These are phyloP conservation scores for Arachis hypogaea DNA, from an alignment of 306 rosid species.

Conservation along the genomic window DNA sequence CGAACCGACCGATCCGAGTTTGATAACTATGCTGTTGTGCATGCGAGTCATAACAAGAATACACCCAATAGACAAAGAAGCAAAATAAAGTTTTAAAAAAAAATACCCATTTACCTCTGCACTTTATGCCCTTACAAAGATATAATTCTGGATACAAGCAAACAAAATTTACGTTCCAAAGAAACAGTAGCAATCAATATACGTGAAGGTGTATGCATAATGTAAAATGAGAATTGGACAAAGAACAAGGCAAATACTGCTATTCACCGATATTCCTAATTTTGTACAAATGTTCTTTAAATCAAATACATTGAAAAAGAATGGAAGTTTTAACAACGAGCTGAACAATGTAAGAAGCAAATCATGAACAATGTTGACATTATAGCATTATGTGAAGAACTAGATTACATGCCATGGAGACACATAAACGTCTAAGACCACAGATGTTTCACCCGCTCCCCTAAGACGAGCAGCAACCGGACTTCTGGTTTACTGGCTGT, in stretches of 20 bases:
- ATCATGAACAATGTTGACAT: conserved; percentile 55
- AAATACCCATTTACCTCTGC: conserved; percentile 9
- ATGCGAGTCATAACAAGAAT: too few species aligned
- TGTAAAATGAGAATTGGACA: conserved; percentile 27
- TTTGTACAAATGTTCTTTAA: conserved; percentile 79
- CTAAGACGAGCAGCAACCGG: conserved; percentile 97
- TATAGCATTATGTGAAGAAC: conserved; percentile 48
- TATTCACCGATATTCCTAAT: conserved; percentile 84
- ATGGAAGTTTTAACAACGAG: conserved; percentile 69
- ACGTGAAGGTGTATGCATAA: conserved; percentile 8
- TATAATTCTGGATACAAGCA: conserved; percentile 2
- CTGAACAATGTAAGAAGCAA: conserved; percentile 51
- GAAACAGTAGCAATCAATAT: not conserved
- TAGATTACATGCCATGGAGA: conserved; percentile 64
- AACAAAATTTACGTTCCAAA: conserved; percentile 11
- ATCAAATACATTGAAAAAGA: conserved; percentile 91
- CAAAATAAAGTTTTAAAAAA: not conserved
- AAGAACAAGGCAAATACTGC: conserved; percentile 69
- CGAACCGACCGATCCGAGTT: too few species aligned
- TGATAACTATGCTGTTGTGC: too few species aligned
- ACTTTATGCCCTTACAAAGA: conserved; percentile 16
- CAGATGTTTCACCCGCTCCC: conserved; percentile 38
- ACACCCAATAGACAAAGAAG: not conserved
- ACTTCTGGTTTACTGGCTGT: conserved; percentile 96
- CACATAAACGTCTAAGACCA: conserved; percentile 49